Base-by-base conservation (phyloP, 228 moss, liverwort and hornwort genomes). In the Sphagnum fallax region DNA sequence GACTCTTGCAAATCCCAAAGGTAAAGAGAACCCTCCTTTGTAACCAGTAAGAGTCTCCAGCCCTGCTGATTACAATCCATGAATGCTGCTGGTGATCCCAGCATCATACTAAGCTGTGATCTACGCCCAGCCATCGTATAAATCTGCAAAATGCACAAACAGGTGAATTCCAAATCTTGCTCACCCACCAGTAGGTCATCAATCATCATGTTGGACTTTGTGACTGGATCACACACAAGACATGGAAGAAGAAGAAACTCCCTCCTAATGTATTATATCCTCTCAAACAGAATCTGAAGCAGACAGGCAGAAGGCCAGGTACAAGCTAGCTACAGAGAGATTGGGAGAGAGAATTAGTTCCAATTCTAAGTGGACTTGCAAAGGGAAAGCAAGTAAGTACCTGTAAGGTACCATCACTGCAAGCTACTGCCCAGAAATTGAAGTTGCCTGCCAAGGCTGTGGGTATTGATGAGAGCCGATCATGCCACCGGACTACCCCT, bases 81-180 rank as follows among this genome's bases (percentile, higher is more conserved):
- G 65, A 98, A 98, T 51, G 88, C 97, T 63, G 93, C 93, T n/a
- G 91, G 75, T 15, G 93, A 91, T 60, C 85, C 91, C 75, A 98
- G 68, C 82, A 98, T 85, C 61, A 98, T 87, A 62, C 82, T 84
- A 15, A 93, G 97, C 63, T 93, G 82, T 18, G 97, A 88, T 81
- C 93, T 82, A 69, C 97, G 90, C 66, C 97, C 97, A 67, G 97
- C 93, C 79, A 80, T 82, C 6, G 93, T 98, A 55, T 98, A 98
- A 61, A 98, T 88, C 85, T 98, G 93, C 51, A 90, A 63, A 82
- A 71, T 8, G 2, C 32, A 32, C 2, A 32, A 32, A 32, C 32
- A 32, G 32, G 32, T 32, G 32, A 32, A 32, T 32, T 32, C 32
- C 32, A 32, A 32, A 32, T 2, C 32, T 32, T 32, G 32, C 32